Evolutionary conservation across 768 basidiomycete species (phyloP).

Genomic region (Kwoniella newhampshirensis): DNA sequence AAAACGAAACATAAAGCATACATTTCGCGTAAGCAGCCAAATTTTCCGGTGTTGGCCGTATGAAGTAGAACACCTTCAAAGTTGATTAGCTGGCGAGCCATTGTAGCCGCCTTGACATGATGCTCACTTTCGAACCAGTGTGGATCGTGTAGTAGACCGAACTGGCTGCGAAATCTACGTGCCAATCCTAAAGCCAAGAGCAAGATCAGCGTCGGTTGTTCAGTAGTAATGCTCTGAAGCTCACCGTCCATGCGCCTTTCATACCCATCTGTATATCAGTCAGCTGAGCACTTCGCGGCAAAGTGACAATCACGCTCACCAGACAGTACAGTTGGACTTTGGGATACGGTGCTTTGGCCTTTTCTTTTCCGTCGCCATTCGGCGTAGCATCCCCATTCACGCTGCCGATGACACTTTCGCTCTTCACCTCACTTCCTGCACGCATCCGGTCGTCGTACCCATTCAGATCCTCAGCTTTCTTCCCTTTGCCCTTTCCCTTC

Average conservation of each 20-base stretch:
- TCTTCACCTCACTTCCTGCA: constrained; percentile 2
- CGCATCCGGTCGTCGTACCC: not conserved
- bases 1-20: constrained; percentile 15
- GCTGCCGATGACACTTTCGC: not conserved
- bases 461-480: not conserved
- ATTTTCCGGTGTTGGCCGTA: constrained; percentile 81
- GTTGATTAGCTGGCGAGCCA: not conserved
- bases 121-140: constrained; percentile 71
- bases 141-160: constrained; percentile 97
- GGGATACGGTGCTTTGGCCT: constrained; percentile 56
- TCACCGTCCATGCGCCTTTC: constrained; percentile 85
- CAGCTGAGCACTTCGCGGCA: not conserved
- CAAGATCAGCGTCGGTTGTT: no score
- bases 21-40: constrained; percentile 86
- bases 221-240: constrained; percentile 35
- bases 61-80: constrained; percentile 87
- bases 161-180: constrained; percentile 95
- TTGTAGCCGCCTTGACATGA: not conserved
- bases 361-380: constrained; percentile 14
- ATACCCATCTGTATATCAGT: constrained; percentile 73
- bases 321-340: constrained; percentile 95
- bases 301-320: constrained; percentile 21
- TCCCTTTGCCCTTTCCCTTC: constrained; percentile 54
- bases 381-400: constrained; percentile 7
- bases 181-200: constrained; percentile 74